Conservation (phyloP, 257 asterid genomes). For the Ophiorrhiza pumila region DNA sequence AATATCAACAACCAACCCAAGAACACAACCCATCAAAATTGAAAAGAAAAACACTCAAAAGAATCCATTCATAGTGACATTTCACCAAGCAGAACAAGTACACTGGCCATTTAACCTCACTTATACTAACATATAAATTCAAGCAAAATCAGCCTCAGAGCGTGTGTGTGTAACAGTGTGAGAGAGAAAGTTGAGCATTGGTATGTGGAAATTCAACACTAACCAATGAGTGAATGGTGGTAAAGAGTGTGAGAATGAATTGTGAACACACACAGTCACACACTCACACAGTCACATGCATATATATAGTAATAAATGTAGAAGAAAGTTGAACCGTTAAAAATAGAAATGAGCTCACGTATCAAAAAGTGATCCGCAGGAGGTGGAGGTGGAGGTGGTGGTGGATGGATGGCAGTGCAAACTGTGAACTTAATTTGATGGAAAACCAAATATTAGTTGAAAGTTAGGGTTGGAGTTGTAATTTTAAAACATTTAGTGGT, state of each 20-base stretch:
- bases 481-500: neutral
- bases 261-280: neutral
- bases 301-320: neutral
- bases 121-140: neutral
- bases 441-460: neutral
- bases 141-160: neutral
- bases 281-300: conserved; percentile 11
- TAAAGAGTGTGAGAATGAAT: neutral
- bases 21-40: neutral
- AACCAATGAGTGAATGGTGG: neutral
- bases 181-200: too few species aligned
- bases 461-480: neutral
- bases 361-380: conserved; percentile 12
- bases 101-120: neutral
- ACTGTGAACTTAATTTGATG: neutral
- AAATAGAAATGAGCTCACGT: neutral
- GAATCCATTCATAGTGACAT: neutral
- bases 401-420: neutral
- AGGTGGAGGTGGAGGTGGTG: too few species aligned
- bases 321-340: neutral
- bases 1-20: neutral
- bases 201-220: neutral
- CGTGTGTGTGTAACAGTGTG: neutral
- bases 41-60: neutral
- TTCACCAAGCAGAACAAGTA: conserved; percentile 10